Evolutionary conservation across 345 rosid species (phyloP), one percentile per base, ranked within the genome.

Genomic region (Cardiospermum halicacabum): DNA sequence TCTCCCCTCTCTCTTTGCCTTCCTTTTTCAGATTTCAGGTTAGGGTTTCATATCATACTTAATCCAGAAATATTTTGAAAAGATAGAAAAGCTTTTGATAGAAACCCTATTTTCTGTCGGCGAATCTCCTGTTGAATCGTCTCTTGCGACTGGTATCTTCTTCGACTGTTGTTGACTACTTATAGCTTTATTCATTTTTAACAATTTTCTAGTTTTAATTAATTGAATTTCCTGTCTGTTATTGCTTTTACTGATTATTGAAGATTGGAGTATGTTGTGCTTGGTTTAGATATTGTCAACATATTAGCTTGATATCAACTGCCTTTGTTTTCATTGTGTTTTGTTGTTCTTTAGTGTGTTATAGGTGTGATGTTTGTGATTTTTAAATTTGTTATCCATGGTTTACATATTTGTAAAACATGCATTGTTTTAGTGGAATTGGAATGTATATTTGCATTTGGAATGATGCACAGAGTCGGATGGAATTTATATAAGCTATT

Each of bases 371-470:
- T 47, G 51, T 16, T 21, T 19, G 18, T 47, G 51, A 47, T 21
- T 47, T 47, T 18, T 47, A 19, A 47, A 24, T 47, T 47, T 18
- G 51, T 47, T n/a, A 11, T 10, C 19, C 19, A 24, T 47, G 24
- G 19, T 47, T 12, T 47, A 11, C 7, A 24, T 16, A 18, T 7
- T 47, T 16, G 24, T n/a, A 24, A 47, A 47, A 16, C 19, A 47
- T 47, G 24, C 8, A 2, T 47, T 47, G 19, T n/a, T 9, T 34
- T 34, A 3, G 11, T 47, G 1, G 51, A 19, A 47, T 47, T 47
- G 81, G 70, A 31, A 77, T 77, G 77, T 77, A 63, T 67, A 64
- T 72, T 62, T 75, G 68, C 36, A 66, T 48, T 67, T 69, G 71
- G 58, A 78, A 73, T 73, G 66, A 59, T 25, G 79, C 39, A 5